These are phyloP conservation scores for Parietaria judaica DNA, from an alignment of 306 rosid species.

Conservation along the genomic window DNA sequence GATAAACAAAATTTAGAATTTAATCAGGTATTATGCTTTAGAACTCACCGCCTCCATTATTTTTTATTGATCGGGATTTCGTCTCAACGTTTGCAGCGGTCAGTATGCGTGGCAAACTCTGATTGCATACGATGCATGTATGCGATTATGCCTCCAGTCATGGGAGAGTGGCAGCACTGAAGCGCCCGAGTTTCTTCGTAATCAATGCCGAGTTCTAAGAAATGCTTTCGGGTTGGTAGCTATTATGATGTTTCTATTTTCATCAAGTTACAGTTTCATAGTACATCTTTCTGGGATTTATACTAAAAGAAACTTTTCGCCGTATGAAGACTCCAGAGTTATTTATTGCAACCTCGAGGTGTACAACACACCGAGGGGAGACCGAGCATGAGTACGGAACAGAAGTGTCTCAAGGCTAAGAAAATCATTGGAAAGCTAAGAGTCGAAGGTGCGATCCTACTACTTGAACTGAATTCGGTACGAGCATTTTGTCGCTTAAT, in stretches of 20 bases:
- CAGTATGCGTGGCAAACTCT: conserved; percentile 92
- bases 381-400: conserved; percentile 46
- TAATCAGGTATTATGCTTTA: too few species aligned
- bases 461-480: neutral
- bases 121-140: conserved; percentile 85
- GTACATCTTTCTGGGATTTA: neutral
- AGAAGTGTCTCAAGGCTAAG: conserved; percentile 49
- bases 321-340: conserved; percentile 53
- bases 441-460: conserved; percentile 66
- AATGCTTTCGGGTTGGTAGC: conserved; percentile 80
- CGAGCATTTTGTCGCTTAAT: neutral
- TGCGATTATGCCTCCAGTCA: conserved; percentile 84
- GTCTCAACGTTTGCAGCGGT: conserved; percentile 49
- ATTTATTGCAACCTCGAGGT: conserved; percentile 71
- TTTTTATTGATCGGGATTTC: conserved; percentile 12
- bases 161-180: conserved; percentile 91
- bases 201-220: conserved; percentile 73
- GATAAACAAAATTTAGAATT: too few species aligned
- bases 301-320: conserved; percentile 8
- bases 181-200: conserved; percentile 77
- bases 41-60: neutral
- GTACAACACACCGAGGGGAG: conserved; percentile 45
- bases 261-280: neutral
- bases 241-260: conserved; percentile 8
- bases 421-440: conserved; percentile 80